These are phyloP conservation scores for Arthrobotrys conoides DNA, from an alignment of 2,329 filamentous ascomycete species.

Conservation along the genomic window DNA sequence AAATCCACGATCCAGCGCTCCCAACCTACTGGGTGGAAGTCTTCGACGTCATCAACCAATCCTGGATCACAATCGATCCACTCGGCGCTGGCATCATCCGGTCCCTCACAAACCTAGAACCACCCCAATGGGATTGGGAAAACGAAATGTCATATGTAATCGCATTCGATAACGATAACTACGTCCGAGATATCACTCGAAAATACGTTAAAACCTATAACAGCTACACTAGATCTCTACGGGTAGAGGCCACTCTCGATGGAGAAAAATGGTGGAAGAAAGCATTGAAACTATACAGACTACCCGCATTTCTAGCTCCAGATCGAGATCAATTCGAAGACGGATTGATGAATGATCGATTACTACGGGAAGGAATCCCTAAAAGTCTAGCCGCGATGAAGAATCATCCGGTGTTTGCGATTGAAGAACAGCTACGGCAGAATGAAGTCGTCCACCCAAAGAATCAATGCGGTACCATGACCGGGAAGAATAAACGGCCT, in stretches of 20 bases:
- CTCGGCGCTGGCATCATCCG: constrained; percentile 84
- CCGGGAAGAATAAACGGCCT: constrained; percentile 72
- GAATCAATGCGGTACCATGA: constrained; percentile 82
- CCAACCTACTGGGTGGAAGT: constrained; percentile 97
- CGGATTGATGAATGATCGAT: constrained; percentile 78
- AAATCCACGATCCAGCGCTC: constrained; percentile 78
- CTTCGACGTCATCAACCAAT: constrained; percentile 86
- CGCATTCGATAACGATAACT: constrained; percentile 80
- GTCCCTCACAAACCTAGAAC: constrained; percentile 83
- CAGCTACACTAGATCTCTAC: constrained; percentile 84
- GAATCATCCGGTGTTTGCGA: constrained; percentile 80
- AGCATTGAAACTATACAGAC: constrained; percentile 67
- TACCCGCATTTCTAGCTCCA: constrained; percentile 38
- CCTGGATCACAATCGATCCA: constrained; percentile 91
- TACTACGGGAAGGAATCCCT: constrained; percentile 85
- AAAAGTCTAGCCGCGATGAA: constrained; percentile 89
- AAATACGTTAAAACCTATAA: constrained; percentile 91
- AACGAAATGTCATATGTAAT: constrained; percentile 88
- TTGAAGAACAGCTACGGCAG: constrained; percentile 85
- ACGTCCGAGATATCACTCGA: constrained; percentile 84
- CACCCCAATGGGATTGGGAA: constrained; percentile 79
- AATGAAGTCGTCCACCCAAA: constrained; percentile 85
- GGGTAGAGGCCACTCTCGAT: constrained; percentile 78
- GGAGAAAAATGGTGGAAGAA: constrained; percentile 73
- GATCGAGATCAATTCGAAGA: constrained; percentile 89